A percentile compares a stretch with the other conserved stretches of the same genome.
Conservation (phyloP, 305 asterid species). For the Solanum hybrid region DNA sequence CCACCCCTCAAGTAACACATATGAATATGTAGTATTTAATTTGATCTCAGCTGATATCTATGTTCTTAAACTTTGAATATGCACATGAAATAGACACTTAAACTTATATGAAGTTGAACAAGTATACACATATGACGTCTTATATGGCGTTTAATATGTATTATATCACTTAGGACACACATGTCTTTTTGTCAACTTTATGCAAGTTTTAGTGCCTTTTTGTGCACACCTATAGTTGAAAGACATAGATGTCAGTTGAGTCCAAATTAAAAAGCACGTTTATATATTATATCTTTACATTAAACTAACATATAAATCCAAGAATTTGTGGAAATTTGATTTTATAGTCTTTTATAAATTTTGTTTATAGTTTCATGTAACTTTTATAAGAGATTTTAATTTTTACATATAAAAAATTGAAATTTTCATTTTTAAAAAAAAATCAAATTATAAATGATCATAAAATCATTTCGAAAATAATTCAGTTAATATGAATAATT, state of each 20-base stretch:
- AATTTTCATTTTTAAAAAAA: no score
- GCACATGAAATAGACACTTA: no score
- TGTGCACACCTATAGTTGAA: neutral
- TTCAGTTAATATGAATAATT: neutral
- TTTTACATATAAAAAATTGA: neutral
- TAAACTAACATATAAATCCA: neutral
- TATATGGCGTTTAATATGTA: neutral
- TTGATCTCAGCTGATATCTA: neutral
- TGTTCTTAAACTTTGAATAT: neutral
- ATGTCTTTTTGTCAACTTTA: neutral
- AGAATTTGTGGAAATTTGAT: neutral
- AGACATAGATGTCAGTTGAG: neutral
- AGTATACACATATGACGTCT: neutral
- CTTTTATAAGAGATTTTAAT: neutral
- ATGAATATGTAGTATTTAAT: neutral
- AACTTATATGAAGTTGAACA: neutral
- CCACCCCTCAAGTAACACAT: neutral
- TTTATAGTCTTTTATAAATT: neutral
- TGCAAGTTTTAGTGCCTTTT: no score
- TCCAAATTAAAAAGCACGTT: no score
- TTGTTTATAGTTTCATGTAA: neutral
- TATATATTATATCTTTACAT: no score
- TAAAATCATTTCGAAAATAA: neutral
- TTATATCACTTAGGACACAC: no score
- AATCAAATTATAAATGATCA: neutral